Evolutionary conservation across 148 eudicot species (phyloP), one percentile per base, ranked within the genome.

Genomic region (Limonium bicolor): DNA sequence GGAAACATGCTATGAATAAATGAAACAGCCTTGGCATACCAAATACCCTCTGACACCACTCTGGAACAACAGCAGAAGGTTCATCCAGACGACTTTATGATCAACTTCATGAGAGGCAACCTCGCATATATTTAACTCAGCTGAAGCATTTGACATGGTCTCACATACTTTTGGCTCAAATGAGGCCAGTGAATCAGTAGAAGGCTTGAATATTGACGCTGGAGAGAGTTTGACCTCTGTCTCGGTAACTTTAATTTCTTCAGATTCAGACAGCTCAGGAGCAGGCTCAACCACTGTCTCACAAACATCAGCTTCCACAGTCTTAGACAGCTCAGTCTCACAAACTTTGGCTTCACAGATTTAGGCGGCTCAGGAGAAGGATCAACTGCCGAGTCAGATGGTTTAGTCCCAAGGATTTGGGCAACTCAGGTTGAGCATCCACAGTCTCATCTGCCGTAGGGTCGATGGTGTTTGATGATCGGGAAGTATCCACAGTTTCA

Each of bases 11-110:
- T 1, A 10, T 5, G 14, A 32, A 32, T 32, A 6, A 15, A 15
- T 2, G 14, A 12, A 6, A 16, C 23, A 40, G 6, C 7, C 19
- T 2, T 10, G 27, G 32, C 41, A 34, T 79, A 88, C 96, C 80
- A 83, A 68, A 58, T 60, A 63, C 48, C 63, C 58, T 60, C 94
- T 72, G 40, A 77, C 50, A 33, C 70, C 69, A 51, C 76, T 27
- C 71, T 88, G 96, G 68, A 33, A 67, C 32, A 43, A 72, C 50
- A 51, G 60, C 55, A 54, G 43, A 53, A 32, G 65, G 27, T 60
- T 80, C 94, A 66, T 77, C 81, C 10, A 44, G 18, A n/a, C n/a
- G n/a, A n/a, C n/a, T n/a, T n/a, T n/a, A n/a, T n/a, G n/a, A n/a
- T 23, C 47, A 32, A 23, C 72, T 48, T 58, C 56, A 46, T 60